These are phyloP conservation scores for Pyrus communis DNA, from an alignment of 306 rosid species.

Conservation along the genomic window DNA sequence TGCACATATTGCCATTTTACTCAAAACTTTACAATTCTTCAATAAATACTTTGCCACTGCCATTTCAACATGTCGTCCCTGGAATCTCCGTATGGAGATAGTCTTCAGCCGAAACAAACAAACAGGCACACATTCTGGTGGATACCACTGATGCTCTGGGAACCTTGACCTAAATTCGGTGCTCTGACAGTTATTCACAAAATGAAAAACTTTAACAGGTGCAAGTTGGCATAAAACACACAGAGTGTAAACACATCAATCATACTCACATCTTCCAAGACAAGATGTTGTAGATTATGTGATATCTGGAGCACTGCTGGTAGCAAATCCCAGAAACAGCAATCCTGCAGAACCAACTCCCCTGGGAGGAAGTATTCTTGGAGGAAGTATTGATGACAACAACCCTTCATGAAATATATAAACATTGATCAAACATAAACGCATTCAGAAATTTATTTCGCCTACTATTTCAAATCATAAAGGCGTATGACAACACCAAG, in stretches of 20 bases:
- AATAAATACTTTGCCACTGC: background rate
- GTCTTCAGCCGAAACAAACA: background rate
- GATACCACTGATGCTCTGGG: background rate
- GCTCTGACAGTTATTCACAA: no score
- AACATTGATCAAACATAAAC: background rate
- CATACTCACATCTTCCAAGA: background rate
- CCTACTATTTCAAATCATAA: no score
- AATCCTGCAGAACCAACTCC: background rate
- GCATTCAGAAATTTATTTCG: background rate
- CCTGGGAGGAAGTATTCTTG: background rate
- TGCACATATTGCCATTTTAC: background rate
- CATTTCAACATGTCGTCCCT: background rate
- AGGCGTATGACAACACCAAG: no score
- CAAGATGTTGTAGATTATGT: background rate
- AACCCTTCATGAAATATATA: background rate
- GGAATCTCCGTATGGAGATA: background rate
- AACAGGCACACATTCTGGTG: background rate
- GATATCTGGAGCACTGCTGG: background rate
- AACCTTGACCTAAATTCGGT: no score
- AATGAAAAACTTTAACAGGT: background rate
- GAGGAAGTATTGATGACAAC: background rate
- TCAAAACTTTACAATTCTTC: background rate
- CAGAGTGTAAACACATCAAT: background rate
- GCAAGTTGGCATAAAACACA: background rate
- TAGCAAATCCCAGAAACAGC: background rate